Conservation (phyloP, 805 yeast genomes). For the Hanseniaspora taiwanica region DNA sequence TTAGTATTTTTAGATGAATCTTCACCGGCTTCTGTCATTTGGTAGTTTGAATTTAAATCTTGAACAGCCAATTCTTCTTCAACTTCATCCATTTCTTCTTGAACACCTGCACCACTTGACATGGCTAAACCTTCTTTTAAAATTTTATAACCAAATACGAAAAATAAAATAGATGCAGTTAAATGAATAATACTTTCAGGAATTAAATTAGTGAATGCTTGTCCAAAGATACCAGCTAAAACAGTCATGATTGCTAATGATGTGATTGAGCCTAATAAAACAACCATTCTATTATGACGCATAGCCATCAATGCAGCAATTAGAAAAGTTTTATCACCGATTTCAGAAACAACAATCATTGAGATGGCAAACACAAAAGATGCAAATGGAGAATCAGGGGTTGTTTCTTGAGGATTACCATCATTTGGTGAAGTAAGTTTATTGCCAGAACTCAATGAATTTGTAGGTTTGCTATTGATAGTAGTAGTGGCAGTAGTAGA, state of each 20-base stretch:
- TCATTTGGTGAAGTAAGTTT: constrained; percentile 2
- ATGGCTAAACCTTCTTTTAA: constrained; percentile 70
- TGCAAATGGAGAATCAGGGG: constrained; percentile 8
- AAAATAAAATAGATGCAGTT: constrained; percentile 67
- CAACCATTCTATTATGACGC: constrained; percentile 74
- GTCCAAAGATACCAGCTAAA: constrained; percentile 83
- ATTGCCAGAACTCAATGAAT: neutral
- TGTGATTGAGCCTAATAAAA: constrained; percentile 77
- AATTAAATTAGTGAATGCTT: constrained; percentile 71
- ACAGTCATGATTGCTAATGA: constrained; percentile 86
- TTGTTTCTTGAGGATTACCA: constrained; percentile 6
- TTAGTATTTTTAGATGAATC: too few relatives aligned
- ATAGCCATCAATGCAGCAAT: constrained; percentile 97
- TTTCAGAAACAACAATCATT: constrained; percentile 91
- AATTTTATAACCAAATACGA: constrained; percentile 70
- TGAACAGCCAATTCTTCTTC: constrained; percentile 77
- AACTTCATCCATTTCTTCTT: constrained; percentile 92
- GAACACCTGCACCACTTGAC: constrained; percentile 76
- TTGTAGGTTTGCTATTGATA: neutral
- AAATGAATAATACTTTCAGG: constrained; percentile 72
- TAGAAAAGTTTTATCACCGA: constrained; percentile 93
- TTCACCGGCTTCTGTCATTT: constrained; percentile 51
- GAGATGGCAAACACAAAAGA: constrained; percentile 70
- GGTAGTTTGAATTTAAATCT: constrained; percentile 37
- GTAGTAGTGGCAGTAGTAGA: neutral